phyloP scores from a whole-genome alignment of 345 rosid genomes.

The Euphorbia peplus region DNA sequence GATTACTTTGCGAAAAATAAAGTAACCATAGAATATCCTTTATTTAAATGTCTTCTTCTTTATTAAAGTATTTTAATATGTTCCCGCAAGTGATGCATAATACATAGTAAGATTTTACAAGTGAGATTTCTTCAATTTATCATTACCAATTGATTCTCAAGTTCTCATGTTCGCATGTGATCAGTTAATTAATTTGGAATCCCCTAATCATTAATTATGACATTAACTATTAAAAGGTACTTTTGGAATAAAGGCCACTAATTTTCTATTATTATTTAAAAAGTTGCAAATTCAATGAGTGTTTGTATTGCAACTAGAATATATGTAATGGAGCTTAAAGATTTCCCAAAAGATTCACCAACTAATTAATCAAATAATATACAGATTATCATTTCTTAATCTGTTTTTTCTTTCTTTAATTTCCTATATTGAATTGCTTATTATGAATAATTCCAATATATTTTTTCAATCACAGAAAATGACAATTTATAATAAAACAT shows the following conservation, averaged over 20 bases:
- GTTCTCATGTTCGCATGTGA: conserved; percentile 51
- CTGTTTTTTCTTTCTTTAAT: not conserved
- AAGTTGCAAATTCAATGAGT: not conserved
- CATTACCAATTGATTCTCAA: conserved; percentile 16
- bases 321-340: not conserved
- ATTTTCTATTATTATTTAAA: not conserved
- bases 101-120: conserved; percentile 2
- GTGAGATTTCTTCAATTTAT: conserved; percentile 9
- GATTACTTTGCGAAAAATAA: too few species aligned
- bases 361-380: not conserved
- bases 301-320: not conserved
- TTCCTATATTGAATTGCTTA: too few species aligned
- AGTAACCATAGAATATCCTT: too few species aligned
- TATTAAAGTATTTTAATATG: not conserved
- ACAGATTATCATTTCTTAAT: not conserved
- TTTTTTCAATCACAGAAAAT: too few species aligned
- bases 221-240: not conserved
- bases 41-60: too few species aligned
- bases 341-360: conserved; percentile 7
- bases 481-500: not conserved
- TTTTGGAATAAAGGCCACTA: not conserved
- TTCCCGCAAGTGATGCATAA: conserved; percentile 24
- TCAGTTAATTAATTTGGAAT: not conserved
- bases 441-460: too few species aligned
- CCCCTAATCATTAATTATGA: conserved; percentile 1